Conservation (phyloP, 1,284 basidiomycete genomes). For the Porodaedalea pini region DNA sequence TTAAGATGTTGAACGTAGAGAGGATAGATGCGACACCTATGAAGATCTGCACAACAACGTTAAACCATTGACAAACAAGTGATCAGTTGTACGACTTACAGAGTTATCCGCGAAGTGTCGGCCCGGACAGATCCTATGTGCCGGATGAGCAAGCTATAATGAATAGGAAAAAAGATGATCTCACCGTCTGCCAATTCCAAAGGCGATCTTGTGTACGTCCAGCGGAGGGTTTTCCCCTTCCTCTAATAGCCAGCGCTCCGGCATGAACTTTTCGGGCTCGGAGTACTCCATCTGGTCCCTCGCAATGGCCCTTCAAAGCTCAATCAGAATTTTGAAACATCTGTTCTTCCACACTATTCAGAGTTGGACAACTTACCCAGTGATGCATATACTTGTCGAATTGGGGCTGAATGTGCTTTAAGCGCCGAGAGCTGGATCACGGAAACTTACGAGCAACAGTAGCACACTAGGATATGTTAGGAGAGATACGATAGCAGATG, state of each 20-base stretch:
- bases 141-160: not conserved
- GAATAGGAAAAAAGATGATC: not conserved
- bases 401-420: too few species aligned
- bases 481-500: too few species aligned
- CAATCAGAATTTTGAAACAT: too few species aligned
- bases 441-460: too few species aligned
- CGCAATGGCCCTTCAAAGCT: slow-evolving; percentile 43
- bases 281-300: slow-evolving; percentile 8
- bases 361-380: too few species aligned
- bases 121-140: slow-evolving; percentile 12
- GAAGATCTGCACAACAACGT: slow-evolving; percentile 4
- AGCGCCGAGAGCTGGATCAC: too few species aligned
- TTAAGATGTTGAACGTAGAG: slow-evolving; percentile 11
- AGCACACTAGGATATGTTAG: too few species aligned
- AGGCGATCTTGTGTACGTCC: not conserved
- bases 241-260: slow-evolving; percentile 15
- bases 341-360: too few species aligned
- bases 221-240: not conserved
- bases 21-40: slow-evolving; percentile 10
- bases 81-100: not conserved
- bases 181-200: slow-evolving; percentile 17
- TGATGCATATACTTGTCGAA: too few species aligned
- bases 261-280: slow-evolving; percentile 8
- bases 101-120: slow-evolving; percentile 5
- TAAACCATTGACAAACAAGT: not conserved